phyloP scores from a whole-genome alignment of 805 yeast genomes.

The Danielia oregonensis region DNA sequence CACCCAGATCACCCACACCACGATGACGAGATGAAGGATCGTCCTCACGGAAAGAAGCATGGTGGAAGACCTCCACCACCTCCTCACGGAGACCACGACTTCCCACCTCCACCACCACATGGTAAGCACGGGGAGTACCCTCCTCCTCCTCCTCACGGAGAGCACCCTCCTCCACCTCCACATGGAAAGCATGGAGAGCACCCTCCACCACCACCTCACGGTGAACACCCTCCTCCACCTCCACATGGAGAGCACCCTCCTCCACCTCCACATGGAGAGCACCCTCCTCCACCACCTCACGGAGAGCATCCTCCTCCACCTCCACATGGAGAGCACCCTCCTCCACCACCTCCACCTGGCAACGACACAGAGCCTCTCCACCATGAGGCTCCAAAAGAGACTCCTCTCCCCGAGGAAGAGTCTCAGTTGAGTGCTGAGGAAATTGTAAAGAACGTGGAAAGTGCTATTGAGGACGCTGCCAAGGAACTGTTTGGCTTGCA shows the following conservation, averaged over 20 bases:
- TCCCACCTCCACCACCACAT: not conserved
- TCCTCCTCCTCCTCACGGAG: not conserved
- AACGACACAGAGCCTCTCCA: not conserved
- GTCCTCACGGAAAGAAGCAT: not conserved
- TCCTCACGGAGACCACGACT: not conserved
- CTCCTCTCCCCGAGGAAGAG: not conserved
- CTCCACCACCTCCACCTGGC: not conserved
- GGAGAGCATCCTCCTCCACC: not conserved
- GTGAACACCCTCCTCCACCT: constrained; percentile 1
- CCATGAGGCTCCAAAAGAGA: too few relatives aligned
- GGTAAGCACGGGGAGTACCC: not conserved
- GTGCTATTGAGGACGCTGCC: not conserved
- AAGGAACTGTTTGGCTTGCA: not conserved
- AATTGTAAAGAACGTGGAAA: constrained; percentile 1
- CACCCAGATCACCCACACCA: constrained; percentile 3
- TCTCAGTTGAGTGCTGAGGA: not conserved
- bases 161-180: constrained; percentile 1
- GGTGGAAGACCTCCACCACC: too few relatives aligned
- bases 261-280: too few relatives aligned
- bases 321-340: not conserved
- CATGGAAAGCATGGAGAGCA: too few relatives aligned
- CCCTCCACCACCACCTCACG: not conserved
- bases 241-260: too few relatives aligned
- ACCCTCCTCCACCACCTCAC: too few relatives aligned
- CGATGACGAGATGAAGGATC: constrained; percentile 1